Evolutionary conservation across 345 rosid species (phyloP).

Genomic region (Tarenaya hassleriana): DNA sequence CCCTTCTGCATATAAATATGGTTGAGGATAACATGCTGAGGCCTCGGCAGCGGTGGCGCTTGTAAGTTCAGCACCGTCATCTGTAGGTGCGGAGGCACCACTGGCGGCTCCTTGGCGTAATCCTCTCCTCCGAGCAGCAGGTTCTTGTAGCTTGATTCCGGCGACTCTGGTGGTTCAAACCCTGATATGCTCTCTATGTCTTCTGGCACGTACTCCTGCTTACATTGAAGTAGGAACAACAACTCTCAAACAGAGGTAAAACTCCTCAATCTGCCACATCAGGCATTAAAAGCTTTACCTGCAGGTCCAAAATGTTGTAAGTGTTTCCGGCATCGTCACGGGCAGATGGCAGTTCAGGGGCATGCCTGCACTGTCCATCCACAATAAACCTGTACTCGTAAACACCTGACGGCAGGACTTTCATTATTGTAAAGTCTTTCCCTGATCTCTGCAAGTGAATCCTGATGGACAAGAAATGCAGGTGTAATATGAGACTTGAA

Average conservation of each 20-base stretch:
- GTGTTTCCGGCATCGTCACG: conserved; percentile 73
- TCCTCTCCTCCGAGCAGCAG: conserved; percentile 69
- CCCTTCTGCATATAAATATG: conserved; percentile 98
- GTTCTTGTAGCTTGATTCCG: conserved; percentile 74
- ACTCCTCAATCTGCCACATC: too few species aligned
- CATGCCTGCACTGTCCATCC: conserved; percentile 85
- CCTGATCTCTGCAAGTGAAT: conserved; percentile 84
- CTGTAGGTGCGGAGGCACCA: conserved; percentile 86
- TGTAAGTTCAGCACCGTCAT: conserved; percentile 74
- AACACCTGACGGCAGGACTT: conserved; percentile 92
- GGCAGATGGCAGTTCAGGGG: conserved; percentile 76
- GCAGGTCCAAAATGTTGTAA: conserved; percentile 80
- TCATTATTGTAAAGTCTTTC: conserved; percentile 89
- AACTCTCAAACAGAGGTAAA: too few species aligned
- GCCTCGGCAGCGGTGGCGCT: conserved; percentile 70
- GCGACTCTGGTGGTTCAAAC: conserved; percentile 86
- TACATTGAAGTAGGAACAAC: too few species aligned
- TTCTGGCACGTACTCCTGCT: conserved; percentile 93
- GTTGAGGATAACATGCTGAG: conserved; percentile 88
- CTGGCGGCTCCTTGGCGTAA: conserved; percentile 86
- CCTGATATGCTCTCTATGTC: conserved; percentile 85
- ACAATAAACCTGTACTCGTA: conserved; percentile 88
- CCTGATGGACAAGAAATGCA: conserved; percentile 41
- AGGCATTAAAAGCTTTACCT: conserved; percentile 52
- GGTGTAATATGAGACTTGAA: conserved; percentile 11